Percentiles rank a stretch among this genome's conserved stretches.
Conservation (phyloP, 805 yeast genomes). For the Hanseniaspora lindneri region DNA sequence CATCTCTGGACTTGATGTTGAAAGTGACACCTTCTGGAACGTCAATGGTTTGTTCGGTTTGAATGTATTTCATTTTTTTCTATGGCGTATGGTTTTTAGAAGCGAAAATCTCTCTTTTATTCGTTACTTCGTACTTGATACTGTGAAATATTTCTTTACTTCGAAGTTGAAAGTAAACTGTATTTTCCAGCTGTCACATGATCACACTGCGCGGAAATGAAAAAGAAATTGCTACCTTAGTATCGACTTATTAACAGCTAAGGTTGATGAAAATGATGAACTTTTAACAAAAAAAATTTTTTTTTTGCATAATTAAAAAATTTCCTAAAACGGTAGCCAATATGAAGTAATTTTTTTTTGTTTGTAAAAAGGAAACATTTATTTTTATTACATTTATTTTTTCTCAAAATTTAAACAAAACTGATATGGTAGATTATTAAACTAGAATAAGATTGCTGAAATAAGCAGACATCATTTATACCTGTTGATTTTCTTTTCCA, state of each 20-base stretch:
- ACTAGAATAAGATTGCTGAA: not conserved
- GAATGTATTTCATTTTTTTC: slow-evolving; percentile 60
- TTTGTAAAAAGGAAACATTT: slow-evolving; percentile 2
- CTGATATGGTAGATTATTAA: too few species aligned
- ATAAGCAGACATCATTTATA: slow-evolving; percentile 10
- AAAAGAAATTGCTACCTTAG: too few species aligned
- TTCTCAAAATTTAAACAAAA: not conserved
- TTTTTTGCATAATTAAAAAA: not conserved
- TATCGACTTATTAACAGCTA: not conserved
- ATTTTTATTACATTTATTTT: not conserved
- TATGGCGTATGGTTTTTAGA: not conserved
- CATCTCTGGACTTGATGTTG: slow-evolving; percentile 77
- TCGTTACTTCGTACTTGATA: not conserved
- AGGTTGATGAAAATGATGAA: not conserved
- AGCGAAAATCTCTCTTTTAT: not conserved
- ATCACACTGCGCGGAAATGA: too few species aligned
- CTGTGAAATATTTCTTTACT: not conserved
- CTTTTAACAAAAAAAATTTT: not conserved
- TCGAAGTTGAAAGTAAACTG: too few species aligned
- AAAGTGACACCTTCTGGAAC: slow-evolving; percentile 90
- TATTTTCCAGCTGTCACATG: too few species aligned
- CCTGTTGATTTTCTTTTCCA: slow-evolving; percentile 45
- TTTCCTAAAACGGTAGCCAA: not conserved
- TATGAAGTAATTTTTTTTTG: too few species aligned
- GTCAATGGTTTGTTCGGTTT: slow-evolving; percentile 71